A percentile compares a stretch with the other conserved stretches of the same genome.
These are phyloP conservation scores for Byssochlamys sp. DNA, from an alignment of 2,329 filamentous ascomycete species.

Conservation along the genomic window DNA sequence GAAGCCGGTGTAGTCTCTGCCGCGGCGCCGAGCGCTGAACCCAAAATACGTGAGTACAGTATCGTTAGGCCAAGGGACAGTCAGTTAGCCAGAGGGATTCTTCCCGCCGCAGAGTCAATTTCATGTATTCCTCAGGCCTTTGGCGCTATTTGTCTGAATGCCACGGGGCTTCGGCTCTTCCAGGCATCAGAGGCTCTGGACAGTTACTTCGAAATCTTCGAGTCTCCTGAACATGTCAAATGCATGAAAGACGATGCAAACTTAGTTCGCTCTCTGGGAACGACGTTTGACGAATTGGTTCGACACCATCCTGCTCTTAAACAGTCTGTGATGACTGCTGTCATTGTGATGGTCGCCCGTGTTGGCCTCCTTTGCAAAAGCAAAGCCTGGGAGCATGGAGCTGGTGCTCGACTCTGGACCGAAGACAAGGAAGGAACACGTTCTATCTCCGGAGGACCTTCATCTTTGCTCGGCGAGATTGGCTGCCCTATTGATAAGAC, in stretches of 20 bases:
- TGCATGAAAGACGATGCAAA: slow-evolving; percentile 67
- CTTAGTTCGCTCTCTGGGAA: slow-evolving; percentile 64
- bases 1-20: slow-evolving; percentile 26
- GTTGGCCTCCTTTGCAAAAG: slow-evolving; percentile 64
- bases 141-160: slow-evolving; percentile 87
- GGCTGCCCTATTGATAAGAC: slow-evolving; percentile 19
- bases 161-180: slow-evolving; percentile 77
- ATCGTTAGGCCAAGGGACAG: slow-evolving; percentile 21
- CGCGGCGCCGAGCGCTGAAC: slow-evolving; percentile 10
- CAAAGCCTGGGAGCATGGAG: slow-evolving; percentile 58
- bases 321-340: slow-evolving; percentile 68
- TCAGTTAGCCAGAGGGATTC: slow-evolving; percentile 57
- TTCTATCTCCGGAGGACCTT: slow-evolving; percentile 49
- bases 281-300: slow-evolving; percentile 84
- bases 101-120: slow-evolving; percentile 83
- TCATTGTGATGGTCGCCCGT: slow-evolving; percentile 77
- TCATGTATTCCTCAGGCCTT: slow-evolving; percentile 76
- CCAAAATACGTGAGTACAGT: slow-evolving; percentile 19
- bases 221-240: slow-evolving; percentile 79
- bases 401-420: slow-evolving; percentile 70
- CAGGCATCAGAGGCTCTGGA: slow-evolving; percentile 71
- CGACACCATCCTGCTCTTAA: slow-evolving; percentile 84
- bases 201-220: slow-evolving; percentile 90
- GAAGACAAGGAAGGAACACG: slow-evolving; percentile 50
- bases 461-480: slow-evolving; percentile 26